Evolutionary conservation across 257 asterid genomes (phyloP).

Genomic region (Fraxinus americana): DNA sequence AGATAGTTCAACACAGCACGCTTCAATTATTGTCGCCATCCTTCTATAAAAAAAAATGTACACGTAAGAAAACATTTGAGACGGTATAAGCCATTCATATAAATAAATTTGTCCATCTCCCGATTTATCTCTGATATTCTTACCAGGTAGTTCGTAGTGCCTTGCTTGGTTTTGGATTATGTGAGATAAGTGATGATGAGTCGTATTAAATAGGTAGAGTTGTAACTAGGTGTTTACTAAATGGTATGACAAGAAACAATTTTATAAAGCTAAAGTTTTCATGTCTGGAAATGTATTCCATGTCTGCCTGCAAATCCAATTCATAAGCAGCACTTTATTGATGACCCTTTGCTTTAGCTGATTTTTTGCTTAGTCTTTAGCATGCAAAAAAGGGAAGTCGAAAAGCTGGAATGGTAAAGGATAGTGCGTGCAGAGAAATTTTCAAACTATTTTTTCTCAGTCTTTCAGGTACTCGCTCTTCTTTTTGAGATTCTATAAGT

Average conservation of each 20-base stretch:
- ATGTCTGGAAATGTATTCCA: not conserved
- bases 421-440: not conserved
- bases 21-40: too few relatives aligned
- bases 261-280: conserved; percentile 17
- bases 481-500: too few relatives aligned
- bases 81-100: too few relatives aligned
- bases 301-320: conserved; percentile 12
- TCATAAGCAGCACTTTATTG: not conserved
- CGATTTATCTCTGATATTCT: too few relatives aligned
- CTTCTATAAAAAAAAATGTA: too few relatives aligned
- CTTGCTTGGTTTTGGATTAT: not conserved
- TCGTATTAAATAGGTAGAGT: not conserved
- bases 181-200: not conserved
- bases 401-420: not conserved
- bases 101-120: too few relatives aligned
- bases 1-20: too few relatives aligned
- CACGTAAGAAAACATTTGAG: too few relatives aligned
- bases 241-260: conserved; percentile 23
- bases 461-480: not conserved
- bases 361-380: too few relatives aligned
- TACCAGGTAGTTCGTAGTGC: too few relatives aligned
- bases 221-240: not conserved
- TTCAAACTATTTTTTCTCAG: not conserved
- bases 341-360: conserved; percentile 11
- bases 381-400: not conserved